Conservation (phyloP, 2,329 filamentous ascomycete genomes). For the Diaporthe citri region DNA sequence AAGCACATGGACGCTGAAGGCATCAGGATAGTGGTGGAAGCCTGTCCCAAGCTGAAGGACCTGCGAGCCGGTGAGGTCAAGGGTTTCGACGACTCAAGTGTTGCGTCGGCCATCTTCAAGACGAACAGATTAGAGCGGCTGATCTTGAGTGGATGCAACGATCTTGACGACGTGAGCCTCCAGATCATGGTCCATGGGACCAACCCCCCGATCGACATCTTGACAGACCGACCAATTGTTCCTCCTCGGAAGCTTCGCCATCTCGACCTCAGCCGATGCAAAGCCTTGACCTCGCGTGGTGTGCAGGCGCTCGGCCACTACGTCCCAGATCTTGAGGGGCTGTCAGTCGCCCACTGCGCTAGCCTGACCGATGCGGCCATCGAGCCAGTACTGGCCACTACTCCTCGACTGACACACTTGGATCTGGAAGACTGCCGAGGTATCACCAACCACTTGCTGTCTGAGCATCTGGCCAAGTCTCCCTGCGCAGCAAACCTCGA, state of each 20-base stretch:
- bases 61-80: constrained; percentile 84
- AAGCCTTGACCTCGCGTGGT: constrained; percentile 77
- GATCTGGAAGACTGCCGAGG: constrained; percentile 88
- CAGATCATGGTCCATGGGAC: constrained; percentile 80
- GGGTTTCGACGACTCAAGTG: constrained; percentile 80
- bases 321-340: constrained; percentile 82
- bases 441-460: constrained; percentile 80
- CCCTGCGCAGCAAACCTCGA: constrained; percentile 79
- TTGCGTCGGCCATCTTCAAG: constrained; percentile 81
- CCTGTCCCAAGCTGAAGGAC: constrained; percentile 81
- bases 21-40: constrained; percentile 77
- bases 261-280: constrained; percentile 86
- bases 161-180: constrained; percentile 81
- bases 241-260: constrained; percentile 84
- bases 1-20: constrained; percentile 84
- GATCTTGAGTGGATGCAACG: constrained; percentile 82
- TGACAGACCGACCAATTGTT: constrained; percentile 82
- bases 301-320: constrained; percentile 79
- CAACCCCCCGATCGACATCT: constrained; percentile 82
- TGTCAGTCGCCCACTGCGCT: constrained; percentile 85
- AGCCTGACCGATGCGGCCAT: constrained; percentile 80
- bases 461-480: constrained; percentile 79
- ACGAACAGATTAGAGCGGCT: constrained; percentile 87
- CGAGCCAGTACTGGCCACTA: constrained; percentile 78
- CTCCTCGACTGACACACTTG: constrained; percentile 83